Base-by-base conservation (phyloP, 129 eudicot species). In the Centrapalus pauciflorus region DNA sequence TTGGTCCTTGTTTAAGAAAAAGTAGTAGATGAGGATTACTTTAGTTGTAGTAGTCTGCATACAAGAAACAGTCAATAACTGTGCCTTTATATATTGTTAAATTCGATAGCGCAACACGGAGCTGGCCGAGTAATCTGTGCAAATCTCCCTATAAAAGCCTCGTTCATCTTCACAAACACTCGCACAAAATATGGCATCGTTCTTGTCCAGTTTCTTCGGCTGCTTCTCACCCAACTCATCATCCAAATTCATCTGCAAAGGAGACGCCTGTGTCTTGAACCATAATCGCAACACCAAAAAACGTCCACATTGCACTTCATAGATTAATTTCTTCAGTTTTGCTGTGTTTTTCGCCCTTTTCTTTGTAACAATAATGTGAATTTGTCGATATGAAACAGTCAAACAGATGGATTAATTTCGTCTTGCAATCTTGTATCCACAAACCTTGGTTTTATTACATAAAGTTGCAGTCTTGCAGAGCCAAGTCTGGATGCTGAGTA, bases 241-340 rank as follows among this genome's bases (percentile, higher is more conserved):
- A 30, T 59, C 65, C 43, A 59, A 32, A 33, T 59, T 59, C 14
- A 59, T 11, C 23, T 59, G 65, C 29, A 59, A 33, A 33, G 65
- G 65, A 59, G 48, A 59, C 8, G 46, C 32, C 27, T 59, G 65
- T 33, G 46, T 59, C 32, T 59, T 59, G 7, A 59, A 34, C 26
- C 17, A 33, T 16, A 34, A 10, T 59, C 45, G 27, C 65, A 59
- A 32, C n/a, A n/a, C n/a, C n/a, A n/a, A n/a, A n/a, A n/a, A n/a
- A n/a, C n/a, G n/a, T n/a, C n/a, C n/a, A n/a, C n/a, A n/a, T n/a
- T n/a, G n/a, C n/a, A n/a, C n/a, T n/a, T n/a, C n/a, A n/a, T n/a
- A n/a, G n/a, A n/a, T n/a, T n/a, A n/a, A n/a, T n/a, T n/a, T n/a
- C n/a, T n/a, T n/a, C n/a, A n/a, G n/a, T n/a, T n/a, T n/a, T n/a